Percentiles rank a stretch among this genome's conserved stretches.
Evolutionary conservation across 768 basidiomycete genomes (phyloP).

Genomic region (Lactarius quietus): DNA sequence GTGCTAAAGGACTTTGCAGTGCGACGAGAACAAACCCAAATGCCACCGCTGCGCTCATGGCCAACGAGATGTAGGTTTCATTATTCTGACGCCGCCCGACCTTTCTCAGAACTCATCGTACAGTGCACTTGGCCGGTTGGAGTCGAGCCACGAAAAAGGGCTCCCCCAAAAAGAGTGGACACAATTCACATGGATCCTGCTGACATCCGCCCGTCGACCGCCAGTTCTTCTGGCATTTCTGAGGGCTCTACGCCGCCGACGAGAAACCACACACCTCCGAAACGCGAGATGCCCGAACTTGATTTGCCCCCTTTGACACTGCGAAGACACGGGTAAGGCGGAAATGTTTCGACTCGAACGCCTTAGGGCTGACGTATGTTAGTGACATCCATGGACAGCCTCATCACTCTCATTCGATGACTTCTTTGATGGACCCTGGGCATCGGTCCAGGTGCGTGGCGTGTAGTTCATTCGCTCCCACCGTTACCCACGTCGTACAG

Average conservation of each 20-base stretch:
- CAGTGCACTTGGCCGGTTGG: slow-evolving; percentile 86
- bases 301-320: slow-evolving; percentile 37
- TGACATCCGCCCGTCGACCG: slow-evolving; percentile 62
- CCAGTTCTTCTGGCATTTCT: slow-evolving; percentile 69
- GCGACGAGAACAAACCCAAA: slow-evolving; percentile 86
- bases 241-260: slow-evolving; percentile 71
- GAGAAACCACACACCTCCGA: slow-evolving; percentile 61
- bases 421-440: slow-evolving; percentile 27
- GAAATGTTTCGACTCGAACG: slow-evolving; percentile 7
- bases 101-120: neutral
- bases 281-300: slow-evolving; percentile 43
- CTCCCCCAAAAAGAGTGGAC: slow-evolving; percentile 44
- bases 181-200: slow-evolving; percentile 41
- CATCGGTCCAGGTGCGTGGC: slow-evolving; percentile 26
- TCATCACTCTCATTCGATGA: slow-evolving; percentile 25
- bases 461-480: neutral
- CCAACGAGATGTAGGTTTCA: slow-evolving; percentile 65
- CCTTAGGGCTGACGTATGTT: slow-evolving; percentile 15
- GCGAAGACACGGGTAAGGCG: slow-evolving; percentile 41
- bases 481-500: slow-evolving; percentile 17
- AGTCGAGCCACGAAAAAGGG: slow-evolving; percentile 68
- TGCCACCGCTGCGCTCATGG: slow-evolving; percentile 86
- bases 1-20: slow-evolving; percentile 42
- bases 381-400: slow-evolving; percentile 30
- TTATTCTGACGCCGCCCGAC: neutral